These are phyloP conservation scores for Stagonosporopsis vannaccii DNA, from an alignment of 2,329 filamentous ascomycete species.

Conservation along the genomic window DNA sequence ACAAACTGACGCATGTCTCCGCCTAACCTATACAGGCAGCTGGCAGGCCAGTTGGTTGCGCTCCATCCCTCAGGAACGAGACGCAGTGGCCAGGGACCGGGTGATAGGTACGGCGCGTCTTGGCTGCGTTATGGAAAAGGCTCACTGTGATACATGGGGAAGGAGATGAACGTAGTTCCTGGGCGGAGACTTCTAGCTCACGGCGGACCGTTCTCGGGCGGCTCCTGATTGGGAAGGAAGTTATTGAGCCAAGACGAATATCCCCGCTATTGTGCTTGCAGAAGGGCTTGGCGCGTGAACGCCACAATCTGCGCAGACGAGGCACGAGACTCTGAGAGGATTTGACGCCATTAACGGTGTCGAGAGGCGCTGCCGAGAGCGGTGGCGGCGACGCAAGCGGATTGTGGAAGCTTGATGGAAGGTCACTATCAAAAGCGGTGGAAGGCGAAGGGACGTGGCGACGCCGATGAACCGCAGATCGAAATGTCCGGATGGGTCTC, in stretches of 20 bases:
- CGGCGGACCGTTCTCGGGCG: constrained; percentile 15
- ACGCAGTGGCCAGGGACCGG: constrained; percentile 15
- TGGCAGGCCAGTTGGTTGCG: constrained; percentile 12
- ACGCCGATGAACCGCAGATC: constrained; percentile 4
- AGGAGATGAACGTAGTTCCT: constrained; percentile 28
- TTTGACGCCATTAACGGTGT: not conserved
- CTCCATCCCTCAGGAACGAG: constrained; percentile 29
- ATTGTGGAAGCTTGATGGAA: constrained; percentile 10
- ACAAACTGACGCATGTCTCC: constrained; percentile 3
- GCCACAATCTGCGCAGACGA: constrained; percentile 27
- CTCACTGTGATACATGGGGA: constrained; percentile 29
- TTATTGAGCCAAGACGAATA: constrained; percentile 23
- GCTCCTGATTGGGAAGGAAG: constrained; percentile 37
- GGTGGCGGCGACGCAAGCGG: constrained; percentile 9
- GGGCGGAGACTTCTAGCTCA: constrained; percentile 24
- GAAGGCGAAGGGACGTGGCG: not conserved
- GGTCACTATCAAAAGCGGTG: not conserved
- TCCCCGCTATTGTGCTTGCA: constrained; percentile 14
- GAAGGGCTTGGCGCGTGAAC: constrained; percentile 9
- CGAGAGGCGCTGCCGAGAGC: constrained; percentile 9
- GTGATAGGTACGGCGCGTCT: constrained; percentile 25
- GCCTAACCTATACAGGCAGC: constrained; percentile 35
- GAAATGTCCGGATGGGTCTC: not conserved
- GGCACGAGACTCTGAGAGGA: constrained; percentile 7
- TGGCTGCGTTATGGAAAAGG: constrained; percentile 27